Evolutionary conservation across 2,329 filamentous ascomycete genomes (phyloP).

Genomic region (Clarireedia monteithiana): DNA sequence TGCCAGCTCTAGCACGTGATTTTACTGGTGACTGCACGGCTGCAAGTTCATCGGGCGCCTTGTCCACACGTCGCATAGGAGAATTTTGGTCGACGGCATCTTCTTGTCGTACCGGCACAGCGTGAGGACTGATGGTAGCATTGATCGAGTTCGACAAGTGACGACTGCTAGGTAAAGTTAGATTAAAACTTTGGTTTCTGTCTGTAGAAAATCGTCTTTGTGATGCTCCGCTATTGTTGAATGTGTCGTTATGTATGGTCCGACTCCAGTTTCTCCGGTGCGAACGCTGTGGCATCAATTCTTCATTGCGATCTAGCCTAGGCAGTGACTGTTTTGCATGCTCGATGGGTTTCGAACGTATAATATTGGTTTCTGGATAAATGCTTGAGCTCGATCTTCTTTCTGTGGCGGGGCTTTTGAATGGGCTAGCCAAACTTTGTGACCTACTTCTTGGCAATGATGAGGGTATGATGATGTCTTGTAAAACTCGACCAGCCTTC

Average conservation of each 20-base stretch:
- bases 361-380: conserved; percentile 10
- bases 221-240: conserved; percentile 11
- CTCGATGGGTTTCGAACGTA: not conserved
- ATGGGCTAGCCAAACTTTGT: conserved; percentile 29
- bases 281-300: conserved; percentile 13
- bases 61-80: too few species aligned
- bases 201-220: not conserved
- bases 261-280: conserved; percentile 9
- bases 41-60: not conserved
- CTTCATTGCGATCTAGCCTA: conserved; percentile 16
- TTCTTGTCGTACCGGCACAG: not conserved
- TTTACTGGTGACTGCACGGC: conserved; percentile 15
- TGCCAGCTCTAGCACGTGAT: not conserved
- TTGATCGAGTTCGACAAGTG: conserved; percentile 2
- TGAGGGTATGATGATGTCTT: conserved; percentile 27
- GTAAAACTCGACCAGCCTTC: conserved; percentile 28
- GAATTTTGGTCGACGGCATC: not conserved
- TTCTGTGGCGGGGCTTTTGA: conserved; percentile 26
- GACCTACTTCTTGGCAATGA: conserved; percentile 25
- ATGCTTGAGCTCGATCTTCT: conserved; percentile 20
- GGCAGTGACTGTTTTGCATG: conserved; percentile 16
- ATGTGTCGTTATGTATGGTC: conserved; percentile 20
- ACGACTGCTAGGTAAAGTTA: conserved; percentile 1
- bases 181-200: not conserved
- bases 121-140: not conserved